Base-by-base conservation (phyloP, 805 yeast species). In the Vanderwaltozyma verrucispora region DNA sequence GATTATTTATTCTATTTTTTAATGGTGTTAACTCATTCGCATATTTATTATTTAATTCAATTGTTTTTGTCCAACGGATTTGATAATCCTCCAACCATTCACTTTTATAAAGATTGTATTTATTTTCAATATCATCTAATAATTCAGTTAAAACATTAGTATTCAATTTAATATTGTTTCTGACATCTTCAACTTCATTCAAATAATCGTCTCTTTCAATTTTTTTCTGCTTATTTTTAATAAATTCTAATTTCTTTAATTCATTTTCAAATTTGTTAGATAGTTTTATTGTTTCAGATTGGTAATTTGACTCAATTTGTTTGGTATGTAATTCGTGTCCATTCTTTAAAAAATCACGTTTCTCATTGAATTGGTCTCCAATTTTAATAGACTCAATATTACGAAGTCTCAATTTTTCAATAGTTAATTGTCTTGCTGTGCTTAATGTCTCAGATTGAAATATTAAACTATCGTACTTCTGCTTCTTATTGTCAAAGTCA, bases 201-300 rank as follows among this genome's bases (percentile, higher is more conserved):
- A 43, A 21, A 26, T 63, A 33, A 18, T 41, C 35, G 5, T 44
- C 48, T 38, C 64, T 65, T 32, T 57, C 49, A 8, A 45, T 39
- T 30, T 65, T 57, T 21, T 56, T 51, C 28, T 56, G 49, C 15
- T 48, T 48, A 5, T 61, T 59, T 36, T 64, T 67, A 13, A 50
- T 50, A 6, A 58, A 47, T 25, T 69, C 59, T 5, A 68, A 42
- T 1, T 48, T 38, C 29, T 71, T 72, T 1, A 74, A 61, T 46
- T 68, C 58, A 0, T 42, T 26, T 15, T 53, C 47, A 39, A 62
- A 65, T 3, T 48, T 61, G 29, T 60, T 58, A 17, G 56, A 59
- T 20, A 63, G 34, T 15, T 59, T 53, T 27, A 59, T 62, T 15
- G 62, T 46, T 19, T 65, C 61, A 26, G 63, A 62, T 14, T 67